Percentiles rank a stretch among this genome's conserved stretches.
Evolutionary conservation across 495 filamentous ascomycete species (phyloP).

Genomic region (Talaromyces ruber): DNA sequence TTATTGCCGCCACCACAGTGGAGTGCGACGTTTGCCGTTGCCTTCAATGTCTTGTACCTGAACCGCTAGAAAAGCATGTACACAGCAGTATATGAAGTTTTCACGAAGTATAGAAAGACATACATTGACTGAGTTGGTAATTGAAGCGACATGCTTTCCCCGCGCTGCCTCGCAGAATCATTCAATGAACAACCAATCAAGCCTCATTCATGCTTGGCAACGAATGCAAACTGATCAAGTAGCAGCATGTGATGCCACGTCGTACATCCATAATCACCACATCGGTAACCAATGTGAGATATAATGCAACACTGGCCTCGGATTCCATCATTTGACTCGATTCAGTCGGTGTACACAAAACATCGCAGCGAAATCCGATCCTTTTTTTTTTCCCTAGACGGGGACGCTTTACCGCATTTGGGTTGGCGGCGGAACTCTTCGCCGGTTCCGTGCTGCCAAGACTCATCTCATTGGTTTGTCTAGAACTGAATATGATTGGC

Average conservation of each 20-base stretch:
- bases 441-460: background rate
- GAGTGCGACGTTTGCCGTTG: background rate
- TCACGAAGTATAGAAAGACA: background rate
- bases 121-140: too few relatives aligned
- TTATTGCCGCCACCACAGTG: background rate
- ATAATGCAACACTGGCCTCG: background rate
- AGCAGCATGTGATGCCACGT: background rate
- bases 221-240: background rate
- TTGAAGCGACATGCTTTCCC: background rate
- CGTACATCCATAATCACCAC: background rate
- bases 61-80: background rate
- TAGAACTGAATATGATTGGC: background rate
- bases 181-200: background rate
- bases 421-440: background rate
- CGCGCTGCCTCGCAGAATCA: background rate
- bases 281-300: background rate
- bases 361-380: slow-evolving; percentile 1
- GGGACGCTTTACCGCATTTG: background rate
- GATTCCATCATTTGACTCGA: background rate
- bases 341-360: background rate
- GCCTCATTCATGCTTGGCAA: background rate
- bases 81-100: background rate
- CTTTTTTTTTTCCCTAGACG: background rate
- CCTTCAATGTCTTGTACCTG: background rate
- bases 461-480: background rate